Evolutionary conservation across 163 green algal genomes (phyloP).

Genomic region (Prototheca cutis): DNA sequence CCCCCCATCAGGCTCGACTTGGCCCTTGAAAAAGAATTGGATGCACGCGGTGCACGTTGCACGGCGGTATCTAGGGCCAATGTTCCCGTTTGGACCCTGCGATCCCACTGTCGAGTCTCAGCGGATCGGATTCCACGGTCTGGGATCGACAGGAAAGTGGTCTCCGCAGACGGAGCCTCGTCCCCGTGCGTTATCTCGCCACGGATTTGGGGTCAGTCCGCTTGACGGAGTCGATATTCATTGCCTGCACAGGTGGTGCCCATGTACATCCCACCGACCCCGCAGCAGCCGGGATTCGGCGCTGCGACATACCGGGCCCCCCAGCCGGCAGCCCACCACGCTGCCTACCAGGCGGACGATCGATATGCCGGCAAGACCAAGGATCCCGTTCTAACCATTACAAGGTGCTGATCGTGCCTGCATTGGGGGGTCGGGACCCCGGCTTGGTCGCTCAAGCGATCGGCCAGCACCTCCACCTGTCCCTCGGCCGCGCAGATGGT

Average conservation of each 20-base stretch:
- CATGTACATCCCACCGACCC: constrained; percentile 3
- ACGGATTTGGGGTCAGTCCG: neutral
- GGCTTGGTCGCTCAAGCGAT: no score
- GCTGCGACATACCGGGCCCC: neutral
- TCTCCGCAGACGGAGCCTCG: no score
- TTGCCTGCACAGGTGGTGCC: neutral
- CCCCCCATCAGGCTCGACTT: no score
- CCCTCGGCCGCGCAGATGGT: constrained; percentile 52
- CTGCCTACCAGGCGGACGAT: constrained; percentile 12
- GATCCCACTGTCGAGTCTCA: no score
- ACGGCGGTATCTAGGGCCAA: no score
- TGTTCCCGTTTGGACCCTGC: no score
- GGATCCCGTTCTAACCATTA: constrained; percentile 37
- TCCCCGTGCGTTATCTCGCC: no score
- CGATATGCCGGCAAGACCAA: constrained; percentile 19
- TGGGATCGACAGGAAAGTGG: no score
- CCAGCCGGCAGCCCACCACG: neutral
- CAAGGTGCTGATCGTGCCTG: constrained; percentile 18
- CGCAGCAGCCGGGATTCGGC: neutral
- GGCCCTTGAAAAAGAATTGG: no score
- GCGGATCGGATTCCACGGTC: no score
- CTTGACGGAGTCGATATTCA: neutral
- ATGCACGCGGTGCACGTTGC: no score
- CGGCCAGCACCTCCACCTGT: neutral
- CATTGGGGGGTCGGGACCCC: no score